Conservation (phyloP, 257 asterid species). For the Solanum rostratum region DNA sequence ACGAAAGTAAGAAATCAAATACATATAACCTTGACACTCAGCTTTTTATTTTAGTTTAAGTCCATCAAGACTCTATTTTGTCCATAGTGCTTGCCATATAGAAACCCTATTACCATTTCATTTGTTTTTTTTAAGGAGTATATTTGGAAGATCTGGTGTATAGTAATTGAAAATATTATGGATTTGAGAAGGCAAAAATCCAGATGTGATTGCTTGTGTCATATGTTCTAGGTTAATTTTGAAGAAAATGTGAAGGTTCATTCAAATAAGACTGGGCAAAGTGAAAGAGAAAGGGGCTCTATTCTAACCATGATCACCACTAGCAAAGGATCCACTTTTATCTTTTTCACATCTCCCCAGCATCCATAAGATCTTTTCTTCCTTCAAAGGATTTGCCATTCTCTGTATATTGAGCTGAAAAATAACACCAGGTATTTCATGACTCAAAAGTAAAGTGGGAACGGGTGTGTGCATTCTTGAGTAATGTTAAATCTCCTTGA, state of each 20-base stretch:
- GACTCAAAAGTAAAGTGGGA: neutral
- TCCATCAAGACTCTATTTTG: neutral
- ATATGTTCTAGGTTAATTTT: neutral
- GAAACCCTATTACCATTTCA: neutral
- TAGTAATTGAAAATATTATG: neutral
- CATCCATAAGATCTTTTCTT: neutral
- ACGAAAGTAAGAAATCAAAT: neutral
- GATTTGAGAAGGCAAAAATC: neutral
- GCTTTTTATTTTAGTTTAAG: neutral
- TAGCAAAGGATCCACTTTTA: neutral
- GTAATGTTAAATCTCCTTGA: neutral
- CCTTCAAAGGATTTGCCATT: neutral
- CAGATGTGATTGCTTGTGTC: neutral
- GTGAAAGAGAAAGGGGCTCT: neutral
- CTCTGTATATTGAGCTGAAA: neutral
- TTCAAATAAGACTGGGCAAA: neutral
- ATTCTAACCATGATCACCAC: neutral
- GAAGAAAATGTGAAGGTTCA: neutral
- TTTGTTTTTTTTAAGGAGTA: neutral
- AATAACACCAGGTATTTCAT: neutral
- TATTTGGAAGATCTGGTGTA: neutral
- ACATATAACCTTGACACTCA: neutral
- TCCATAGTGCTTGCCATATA: neutral
- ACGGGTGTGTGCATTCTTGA: neutral
- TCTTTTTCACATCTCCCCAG: neutral